Base-by-base conservation (phyloP, 106 monocot species). In the Vanilla planifolia region DNA sequence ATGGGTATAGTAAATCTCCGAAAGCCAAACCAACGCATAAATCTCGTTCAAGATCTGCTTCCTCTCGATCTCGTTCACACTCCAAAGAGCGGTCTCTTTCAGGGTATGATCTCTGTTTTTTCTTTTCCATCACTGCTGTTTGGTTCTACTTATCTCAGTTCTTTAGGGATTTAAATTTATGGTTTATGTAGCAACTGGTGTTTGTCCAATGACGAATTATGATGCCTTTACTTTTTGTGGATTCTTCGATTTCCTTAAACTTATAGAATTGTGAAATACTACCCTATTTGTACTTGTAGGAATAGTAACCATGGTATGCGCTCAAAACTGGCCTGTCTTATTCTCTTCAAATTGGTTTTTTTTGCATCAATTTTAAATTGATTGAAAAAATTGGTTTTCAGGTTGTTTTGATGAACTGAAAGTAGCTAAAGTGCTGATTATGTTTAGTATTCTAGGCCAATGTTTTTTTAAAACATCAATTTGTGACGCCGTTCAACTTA, bases 1-100 rank as follows among this genome's bases (percentile, higher is more conserved):
- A 39, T 21, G 10, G 24, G 2, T 44, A 17, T 56, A 67, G 67
- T 42, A 69, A 70, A 51, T 70, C 70, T 70, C 70, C 70, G n/a
- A 67, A 39, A 17, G 9, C 30, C 21, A 67, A 56, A 55, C 8
- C 36, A 51, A 17, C 65, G 40, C 35, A 36, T 22, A 67, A 37
- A 43, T 67, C 34, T 69, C 30, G 60, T 15, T 61, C 60, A 26
- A 26, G 15, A 61, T 42, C 60, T 61, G 25, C 24, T 61, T 61
- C 60, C 19, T 61, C 60, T 61, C 60, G 26, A 42, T 61, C 60
- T 43, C 60, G 25, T 61, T 61, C 60, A 25, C 14, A 14, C 16
- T 61, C 60, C 19, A 59, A 59, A 59, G 58, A 19, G 8, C 2
- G 26, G 14, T 43, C 61, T 43, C 15, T 61, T 15, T 26, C 44